phyloP scores from a whole-genome alignment of 306 rosid genomes.

The Trichosanthes cucumerina region DNA sequence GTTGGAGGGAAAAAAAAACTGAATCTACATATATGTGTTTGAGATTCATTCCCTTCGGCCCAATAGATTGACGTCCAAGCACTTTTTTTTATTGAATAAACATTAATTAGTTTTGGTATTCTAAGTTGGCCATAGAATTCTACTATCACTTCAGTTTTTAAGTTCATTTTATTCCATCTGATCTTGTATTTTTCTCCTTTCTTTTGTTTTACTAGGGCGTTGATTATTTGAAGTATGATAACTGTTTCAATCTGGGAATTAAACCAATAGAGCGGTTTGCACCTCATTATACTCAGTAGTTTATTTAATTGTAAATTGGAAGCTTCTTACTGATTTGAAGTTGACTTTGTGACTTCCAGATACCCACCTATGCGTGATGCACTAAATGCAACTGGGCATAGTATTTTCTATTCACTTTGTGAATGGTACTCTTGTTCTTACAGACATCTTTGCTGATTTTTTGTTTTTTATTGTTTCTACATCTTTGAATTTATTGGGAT shows the following conservation, averaged over 20 bases:
- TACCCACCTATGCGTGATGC: constrained; percentile 98
- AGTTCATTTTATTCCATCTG: constrained; percentile 3
- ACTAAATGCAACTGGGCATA: constrained; percentile 49
- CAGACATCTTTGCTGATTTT: background rate
- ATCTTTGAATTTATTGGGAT: background rate
- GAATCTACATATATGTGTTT: background rate
- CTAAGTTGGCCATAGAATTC: background rate
- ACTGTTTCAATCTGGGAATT: constrained; percentile 81
- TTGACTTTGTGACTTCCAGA: constrained; percentile 36
- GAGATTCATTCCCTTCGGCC: background rate
- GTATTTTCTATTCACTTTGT: constrained; percentile 71
- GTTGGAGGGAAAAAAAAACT: background rate
- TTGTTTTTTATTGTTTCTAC: background rate
- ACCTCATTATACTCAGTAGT: constrained; percentile 23
- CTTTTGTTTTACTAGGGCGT: constrained; percentile 38
- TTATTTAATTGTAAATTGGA: constrained; percentile 5
- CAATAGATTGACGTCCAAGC: background rate
- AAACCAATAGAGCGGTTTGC: constrained; percentile 58
- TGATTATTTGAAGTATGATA: constrained; percentile 95
- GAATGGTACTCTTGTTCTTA: constrained; percentile 59
- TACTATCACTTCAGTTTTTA: background rate
- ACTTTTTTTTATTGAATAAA: background rate
- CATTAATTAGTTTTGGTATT: background rate
- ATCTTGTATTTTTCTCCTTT: background rate
- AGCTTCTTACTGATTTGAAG: constrained; percentile 21